These are phyloP conservation scores for Alternaria dauci DNA, from an alignment of 2,329 filamentous ascomycete genomes.

Conservation along the genomic window DNA sequence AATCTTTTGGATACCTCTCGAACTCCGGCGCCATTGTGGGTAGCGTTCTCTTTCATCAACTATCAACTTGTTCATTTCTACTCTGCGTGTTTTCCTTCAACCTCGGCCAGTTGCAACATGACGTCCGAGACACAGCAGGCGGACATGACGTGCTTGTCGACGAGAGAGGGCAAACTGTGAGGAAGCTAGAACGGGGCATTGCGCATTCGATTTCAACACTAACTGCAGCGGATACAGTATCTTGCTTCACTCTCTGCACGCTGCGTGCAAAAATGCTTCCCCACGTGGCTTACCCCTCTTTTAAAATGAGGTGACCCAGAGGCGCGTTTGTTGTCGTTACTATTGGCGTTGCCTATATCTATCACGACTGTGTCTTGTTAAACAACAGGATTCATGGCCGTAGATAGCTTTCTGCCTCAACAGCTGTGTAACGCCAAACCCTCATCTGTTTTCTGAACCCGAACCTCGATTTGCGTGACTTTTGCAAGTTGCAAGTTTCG, in stretches of 20 bases:
- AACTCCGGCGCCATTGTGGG: conserved; percentile 51
- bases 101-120: conserved; percentile 7
- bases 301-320: conserved; percentile 19
- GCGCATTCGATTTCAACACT: background rate
- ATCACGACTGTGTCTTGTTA: conserved; percentile 3
- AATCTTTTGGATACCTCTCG: conserved; percentile 53
- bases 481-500: background rate
- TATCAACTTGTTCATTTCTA: conserved; percentile 34
- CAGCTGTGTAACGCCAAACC: background rate
- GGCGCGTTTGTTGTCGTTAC: conserved; percentile 28
- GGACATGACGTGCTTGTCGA: background rate
- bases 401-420: background rate
- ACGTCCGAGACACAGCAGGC: background rate
- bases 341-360: conserved; percentile 26
- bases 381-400: conserved; percentile 2
- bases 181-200: background rate
- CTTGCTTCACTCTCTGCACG: conserved; percentile 3
- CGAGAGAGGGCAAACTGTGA: background rate
- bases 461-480: background rate
- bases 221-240: background rate
- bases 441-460: background rate
- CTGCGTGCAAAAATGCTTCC: background rate
- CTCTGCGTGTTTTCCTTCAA: conserved; percentile 3
- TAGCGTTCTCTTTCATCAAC: conserved; percentile 48
- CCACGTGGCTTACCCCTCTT: background rate